phyloP scores from a whole-genome alignment of 2,329 filamentous ascomycete species.

The Gyromitra esculenta region DNA sequence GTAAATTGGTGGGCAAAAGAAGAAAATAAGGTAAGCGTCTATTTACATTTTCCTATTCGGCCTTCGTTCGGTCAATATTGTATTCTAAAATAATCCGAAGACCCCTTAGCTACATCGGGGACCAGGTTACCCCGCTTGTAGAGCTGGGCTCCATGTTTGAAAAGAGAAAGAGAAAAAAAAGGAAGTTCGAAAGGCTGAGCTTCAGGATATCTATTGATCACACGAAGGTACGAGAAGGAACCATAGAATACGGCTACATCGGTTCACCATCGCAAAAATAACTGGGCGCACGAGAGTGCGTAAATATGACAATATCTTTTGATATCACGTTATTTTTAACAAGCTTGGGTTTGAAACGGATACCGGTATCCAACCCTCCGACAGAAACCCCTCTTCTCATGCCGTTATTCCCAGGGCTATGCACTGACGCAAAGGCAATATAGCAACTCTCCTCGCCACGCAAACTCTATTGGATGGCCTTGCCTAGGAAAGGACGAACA shows the following conservation, averaged over 20 bases:
- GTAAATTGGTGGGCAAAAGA: neutral
- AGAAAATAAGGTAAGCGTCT: conserved; percentile 29
- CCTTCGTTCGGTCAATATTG: conserved; percentile 4
- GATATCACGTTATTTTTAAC: conserved; percentile 43
- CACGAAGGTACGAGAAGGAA: neutral
- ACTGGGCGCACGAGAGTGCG: conserved; percentile 7
- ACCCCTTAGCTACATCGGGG: conserved; percentile 6
- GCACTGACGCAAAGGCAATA: conserved; percentile 24
- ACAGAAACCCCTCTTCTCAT: conserved; percentile 17
- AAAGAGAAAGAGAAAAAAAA: neutral
- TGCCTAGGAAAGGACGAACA: conserved; percentile 29
- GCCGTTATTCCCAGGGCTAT: conserved; percentile 30
- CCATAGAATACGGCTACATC: neutral
- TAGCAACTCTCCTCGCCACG: conserved; percentile 33
- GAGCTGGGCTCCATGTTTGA: neutral
- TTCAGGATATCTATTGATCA: conserved; percentile 13
- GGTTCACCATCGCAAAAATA: conserved; percentile 20
- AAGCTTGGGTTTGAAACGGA: conserved; percentile 8
- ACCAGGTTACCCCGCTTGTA: conserved; percentile 29
- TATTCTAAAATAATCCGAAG: conserved; percentile 29
- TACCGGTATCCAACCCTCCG: conserved; percentile 25
- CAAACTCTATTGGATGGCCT: conserved; percentile 35
- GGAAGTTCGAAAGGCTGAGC: conserved; percentile 5
- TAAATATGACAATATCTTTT: conserved; percentile 34
- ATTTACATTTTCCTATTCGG: conserved; percentile 31